Conservation (phyloP, 495 filamentous ascomycete species). For the Sabuloglossum arenarium region DNA sequence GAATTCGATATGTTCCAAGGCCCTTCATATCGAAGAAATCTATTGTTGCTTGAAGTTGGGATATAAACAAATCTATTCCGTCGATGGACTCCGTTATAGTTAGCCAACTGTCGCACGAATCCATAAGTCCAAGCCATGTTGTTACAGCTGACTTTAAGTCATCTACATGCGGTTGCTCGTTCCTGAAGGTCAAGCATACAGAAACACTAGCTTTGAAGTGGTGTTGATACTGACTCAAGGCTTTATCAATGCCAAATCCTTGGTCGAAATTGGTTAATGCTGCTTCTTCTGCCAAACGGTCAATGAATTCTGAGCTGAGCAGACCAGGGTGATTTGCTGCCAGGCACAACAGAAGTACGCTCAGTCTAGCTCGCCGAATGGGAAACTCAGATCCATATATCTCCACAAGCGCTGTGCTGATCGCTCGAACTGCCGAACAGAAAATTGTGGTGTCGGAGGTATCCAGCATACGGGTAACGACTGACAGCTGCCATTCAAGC, state of each 20-base stretch:
- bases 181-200: constrained; percentile 23
- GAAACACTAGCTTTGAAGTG: constrained; percentile 31
- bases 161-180: constrained; percentile 24
- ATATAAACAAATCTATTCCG: constrained; percentile 34
- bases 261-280: neutral
- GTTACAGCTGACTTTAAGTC: constrained; percentile 26
- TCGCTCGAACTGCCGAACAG: neutral
- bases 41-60: constrained; percentile 44
- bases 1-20: constrained; percentile 20
- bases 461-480: neutral
- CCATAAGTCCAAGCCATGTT: constrained; percentile 30
- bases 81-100: constrained; percentile 37
- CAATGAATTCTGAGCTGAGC: neutral
- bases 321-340: constrained; percentile 17
- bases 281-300: constrained; percentile 3
- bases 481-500: constrained; percentile 33
- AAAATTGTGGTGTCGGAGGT: neutral
- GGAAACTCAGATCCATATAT: constrained; percentile 23
- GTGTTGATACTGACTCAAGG: constrained; percentile 27
- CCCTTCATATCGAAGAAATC: constrained; percentile 68
- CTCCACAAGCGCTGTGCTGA: constrained; percentile 16
- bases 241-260: constrained; percentile 29
- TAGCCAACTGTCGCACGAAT: constrained; percentile 24
- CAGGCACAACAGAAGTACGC: constrained; percentile 18
- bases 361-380: constrained; percentile 21